These are phyloP conservation scores for Umbelopsis ramanniana DNA, from an alignment of 192 early-diverging fungal species.

Conservation along the genomic window DNA sequence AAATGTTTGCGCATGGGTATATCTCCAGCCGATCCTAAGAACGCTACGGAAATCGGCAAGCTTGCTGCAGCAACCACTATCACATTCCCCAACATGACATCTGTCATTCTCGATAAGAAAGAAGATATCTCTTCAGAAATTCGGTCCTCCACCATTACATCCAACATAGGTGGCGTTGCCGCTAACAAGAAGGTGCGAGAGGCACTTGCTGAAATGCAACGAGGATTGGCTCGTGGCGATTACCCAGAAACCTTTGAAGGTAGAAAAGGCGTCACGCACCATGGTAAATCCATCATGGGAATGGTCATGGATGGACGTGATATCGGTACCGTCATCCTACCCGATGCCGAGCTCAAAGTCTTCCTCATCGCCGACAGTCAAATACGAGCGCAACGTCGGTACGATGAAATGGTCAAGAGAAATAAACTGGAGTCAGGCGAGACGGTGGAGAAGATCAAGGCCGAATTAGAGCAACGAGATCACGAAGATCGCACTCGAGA, in stretches of 20 bases:
- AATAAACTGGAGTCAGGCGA: slow-evolving; percentile 29
- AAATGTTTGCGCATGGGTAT: slow-evolving; percentile 40
- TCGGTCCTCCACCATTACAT: slow-evolving; percentile 57
- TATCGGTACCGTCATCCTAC: slow-evolving; percentile 77
- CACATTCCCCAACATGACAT: slow-evolving; percentile 14
- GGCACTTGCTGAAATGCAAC: slow-evolving; percentile 58
- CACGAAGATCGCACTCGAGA: slow-evolving; percentile 64
- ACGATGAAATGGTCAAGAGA: slow-evolving; percentile 57
- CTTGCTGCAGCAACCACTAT: slow-evolving; percentile 4
- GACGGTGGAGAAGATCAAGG: slow-evolving; percentile 53
- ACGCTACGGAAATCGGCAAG: slow-evolving; percentile 42
- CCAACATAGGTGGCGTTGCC: slow-evolving; percentile 63
- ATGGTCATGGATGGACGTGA: slow-evolving; percentile 87
- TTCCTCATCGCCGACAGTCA: slow-evolving; percentile 69
- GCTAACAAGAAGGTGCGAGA: slow-evolving; percentile 58
- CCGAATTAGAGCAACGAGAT: slow-evolving; percentile 71
- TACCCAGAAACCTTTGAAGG: slow-evolving; percentile 31
- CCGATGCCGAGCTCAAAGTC: slow-evolving; percentile 77
- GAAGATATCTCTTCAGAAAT: slow-evolving; percentile 70
- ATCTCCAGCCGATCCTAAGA: slow-evolving; percentile 42
- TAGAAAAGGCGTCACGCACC: background rate
- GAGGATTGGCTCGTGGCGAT: slow-evolving; percentile 47
- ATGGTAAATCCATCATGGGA: slow-evolving; percentile 38
- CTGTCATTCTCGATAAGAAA: background rate
- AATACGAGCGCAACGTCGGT: slow-evolving; percentile 70